These are phyloP conservation scores for Aspergillus sclerotiicarbonarius DNA, from an alignment of 495 filamentous ascomycete species.

Conservation along the genomic window DNA sequence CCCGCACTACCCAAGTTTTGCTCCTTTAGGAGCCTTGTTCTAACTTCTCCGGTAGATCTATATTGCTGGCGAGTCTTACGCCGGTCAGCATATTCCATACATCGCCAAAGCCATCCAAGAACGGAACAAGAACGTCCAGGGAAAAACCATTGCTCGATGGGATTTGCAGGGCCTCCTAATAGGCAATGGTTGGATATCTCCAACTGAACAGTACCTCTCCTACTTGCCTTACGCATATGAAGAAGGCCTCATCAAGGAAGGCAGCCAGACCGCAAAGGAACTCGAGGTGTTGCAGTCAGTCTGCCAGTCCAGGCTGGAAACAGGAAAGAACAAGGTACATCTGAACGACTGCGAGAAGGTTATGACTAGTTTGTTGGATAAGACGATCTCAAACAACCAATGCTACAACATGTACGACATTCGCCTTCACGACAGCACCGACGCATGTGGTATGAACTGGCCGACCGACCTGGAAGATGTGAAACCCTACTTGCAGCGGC, in stretches of 20 bases:
- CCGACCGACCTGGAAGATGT: slow-evolving; percentile 76
- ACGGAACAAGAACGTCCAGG: slow-evolving; percentile 57
- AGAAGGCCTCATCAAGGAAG: slow-evolving; percentile 65
- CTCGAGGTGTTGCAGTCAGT: slow-evolving; percentile 69
- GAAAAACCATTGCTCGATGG: slow-evolving; percentile 53
- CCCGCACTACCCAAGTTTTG: not conserved
- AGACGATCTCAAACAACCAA: slow-evolving; percentile 52
- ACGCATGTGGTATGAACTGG: slow-evolving; percentile 93
- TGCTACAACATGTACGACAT: slow-evolving; percentile 97
- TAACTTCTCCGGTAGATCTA: slow-evolving; percentile 66
- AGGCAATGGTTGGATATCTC: slow-evolving; percentile 96
- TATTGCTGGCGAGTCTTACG: slow-evolving; percentile 92
- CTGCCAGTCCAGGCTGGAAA: slow-evolving; percentile 57
- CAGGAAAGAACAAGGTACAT: slow-evolving; percentile 61
- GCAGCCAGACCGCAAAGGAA: slow-evolving; percentile 58
- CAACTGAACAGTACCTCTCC: slow-evolving; percentile 83
- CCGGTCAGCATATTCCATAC: slow-evolving; percentile 96
- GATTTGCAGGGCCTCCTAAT: slow-evolving; percentile 86
- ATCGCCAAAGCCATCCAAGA: slow-evolving; percentile 85
- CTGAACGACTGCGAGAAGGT: slow-evolving; percentile 68
- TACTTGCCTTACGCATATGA: slow-evolving; percentile 79
- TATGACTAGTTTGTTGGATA: slow-evolving; percentile 62
- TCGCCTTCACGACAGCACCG: slow-evolving; percentile 68
- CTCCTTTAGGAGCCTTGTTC: slow-evolving; percentile 20
- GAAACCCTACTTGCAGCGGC: slow-evolving; percentile 76